Percentiles rank a stretch among this genome's conserved stretches.
phyloP scores from a whole-genome alignment of 176 grass and related monocot species.

The Oryza rufipogon region DNA sequence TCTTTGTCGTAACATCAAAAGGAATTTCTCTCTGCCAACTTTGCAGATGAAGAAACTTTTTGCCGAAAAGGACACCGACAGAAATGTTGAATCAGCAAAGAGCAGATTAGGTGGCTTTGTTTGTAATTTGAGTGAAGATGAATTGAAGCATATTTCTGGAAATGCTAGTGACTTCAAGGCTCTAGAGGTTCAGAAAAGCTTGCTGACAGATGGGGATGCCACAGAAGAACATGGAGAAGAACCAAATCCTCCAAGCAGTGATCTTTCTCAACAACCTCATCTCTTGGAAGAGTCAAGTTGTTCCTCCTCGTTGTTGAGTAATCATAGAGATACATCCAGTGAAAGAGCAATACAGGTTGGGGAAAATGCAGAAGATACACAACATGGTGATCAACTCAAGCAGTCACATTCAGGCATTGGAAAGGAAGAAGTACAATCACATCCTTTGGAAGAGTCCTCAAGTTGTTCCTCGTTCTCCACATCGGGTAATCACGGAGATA shows the following conservation, averaged over 20 bases:
- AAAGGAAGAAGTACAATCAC: constrained; percentile 23
- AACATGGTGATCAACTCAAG: constrained; percentile 31
- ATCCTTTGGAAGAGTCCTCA: constrained; percentile 36
- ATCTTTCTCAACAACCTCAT: constrained; percentile 11
- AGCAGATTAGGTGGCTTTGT: constrained; percentile 38
- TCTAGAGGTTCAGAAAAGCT: constrained; percentile 38
- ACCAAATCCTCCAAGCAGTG: constrained; percentile 28
- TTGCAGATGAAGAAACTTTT: constrained; percentile 46
- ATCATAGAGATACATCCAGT: constrained; percentile 23
- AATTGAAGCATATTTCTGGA: constrained; percentile 37
- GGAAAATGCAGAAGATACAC: constrained; percentile 7
- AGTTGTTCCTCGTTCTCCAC: constrained; percentile 21
- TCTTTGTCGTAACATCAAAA: constrained; percentile 55
- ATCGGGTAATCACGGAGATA: constrained; percentile 24
- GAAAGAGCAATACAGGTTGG: constrained; percentile 13
- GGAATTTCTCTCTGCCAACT: constrained; percentile 65
- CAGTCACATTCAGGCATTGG: constrained; percentile 29
- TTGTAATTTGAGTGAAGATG: constrained; percentile 27
- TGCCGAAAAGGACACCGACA: constrained; percentile 48
- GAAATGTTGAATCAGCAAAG: constrained; percentile 40
- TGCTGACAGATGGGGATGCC: constrained; percentile 23
- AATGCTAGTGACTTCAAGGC: constrained; percentile 17
- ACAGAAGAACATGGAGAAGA: constrained; percentile 31
- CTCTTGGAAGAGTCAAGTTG: constrained; percentile 29
- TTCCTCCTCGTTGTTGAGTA: constrained; percentile 28